Conservation (phyloP, 306 rosid species). For the Sechiopsis laciniata region DNA sequence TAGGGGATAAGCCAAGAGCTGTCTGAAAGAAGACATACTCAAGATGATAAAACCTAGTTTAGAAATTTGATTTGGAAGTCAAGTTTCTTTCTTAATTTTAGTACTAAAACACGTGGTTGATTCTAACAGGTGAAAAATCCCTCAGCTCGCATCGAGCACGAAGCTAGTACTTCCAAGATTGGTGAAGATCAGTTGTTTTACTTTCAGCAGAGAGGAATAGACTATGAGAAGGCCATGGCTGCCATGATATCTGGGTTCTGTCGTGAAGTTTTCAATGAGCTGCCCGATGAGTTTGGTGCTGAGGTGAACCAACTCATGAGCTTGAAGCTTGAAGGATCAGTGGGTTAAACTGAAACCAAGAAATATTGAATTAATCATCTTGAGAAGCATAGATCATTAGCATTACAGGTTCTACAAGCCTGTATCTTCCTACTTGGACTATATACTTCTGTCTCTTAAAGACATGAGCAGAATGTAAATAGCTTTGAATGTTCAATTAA, state of each 20-base stretch:
- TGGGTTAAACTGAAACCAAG: constrained; percentile 38
- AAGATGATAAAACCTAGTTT: too few species aligned
- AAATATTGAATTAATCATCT: background rate
- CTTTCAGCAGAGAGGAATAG: constrained; percentile 93
- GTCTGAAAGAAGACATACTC: background rate
- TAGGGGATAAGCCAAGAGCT: background rate
- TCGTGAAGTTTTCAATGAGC: constrained; percentile 86
- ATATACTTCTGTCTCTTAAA: background rate
- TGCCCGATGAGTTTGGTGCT: constrained; percentile 94
- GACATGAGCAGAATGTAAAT: constrained; percentile 6
- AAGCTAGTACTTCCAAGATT: constrained; percentile 90
- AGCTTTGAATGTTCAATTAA: constrained; percentile 3
- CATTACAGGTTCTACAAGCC: background rate
- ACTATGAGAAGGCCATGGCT: constrained; percentile 88
- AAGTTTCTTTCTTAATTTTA: background rate
- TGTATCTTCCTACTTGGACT: constrained; percentile 1
- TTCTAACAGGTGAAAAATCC: constrained; percentile 72
- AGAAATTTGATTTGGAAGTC: background rate
- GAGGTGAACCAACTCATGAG: constrained; percentile 93
- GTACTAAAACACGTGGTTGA: background rate
- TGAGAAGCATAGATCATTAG: background rate
- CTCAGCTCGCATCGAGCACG: constrained; percentile 77
- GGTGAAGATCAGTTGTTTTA: constrained; percentile 90
- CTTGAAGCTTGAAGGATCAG: constrained; percentile 89
- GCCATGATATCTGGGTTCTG: constrained; percentile 97